A percentile compares a stretch with the other conserved stretches of the same genome.
phyloP scores from a whole-genome alignment of 2,329 filamentous ascomycete species.

The Epichloe sylvatica region DNA sequence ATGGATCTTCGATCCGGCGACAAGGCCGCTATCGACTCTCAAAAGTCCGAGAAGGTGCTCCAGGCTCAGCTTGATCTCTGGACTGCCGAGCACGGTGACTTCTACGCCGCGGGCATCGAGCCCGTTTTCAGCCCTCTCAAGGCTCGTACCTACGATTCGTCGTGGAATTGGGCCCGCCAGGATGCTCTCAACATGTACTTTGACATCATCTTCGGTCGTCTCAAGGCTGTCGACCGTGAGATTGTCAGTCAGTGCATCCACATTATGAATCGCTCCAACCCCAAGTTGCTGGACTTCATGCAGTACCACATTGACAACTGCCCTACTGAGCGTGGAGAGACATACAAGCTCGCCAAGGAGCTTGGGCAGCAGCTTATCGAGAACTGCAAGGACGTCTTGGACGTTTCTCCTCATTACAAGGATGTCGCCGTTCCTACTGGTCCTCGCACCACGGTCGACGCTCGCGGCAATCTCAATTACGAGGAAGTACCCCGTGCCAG shows the following conservation, averaged over 20 bases:
- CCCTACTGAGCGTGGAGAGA: constrained; percentile 90
- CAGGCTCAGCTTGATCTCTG: constrained; percentile 91
- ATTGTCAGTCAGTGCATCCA: constrained; percentile 98
- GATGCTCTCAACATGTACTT: constrained; percentile 98
- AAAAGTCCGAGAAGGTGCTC: constrained; percentile 74
- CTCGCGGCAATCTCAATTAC: constrained; percentile 84
- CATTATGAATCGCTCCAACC: constrained; percentile 98
- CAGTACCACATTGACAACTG: constrained; percentile 99
- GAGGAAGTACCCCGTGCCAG: constrained; percentile 74
- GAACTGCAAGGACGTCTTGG: constrained; percentile 88
- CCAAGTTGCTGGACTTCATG: constrained; percentile 93
- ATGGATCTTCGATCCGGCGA: constrained; percentile 94
- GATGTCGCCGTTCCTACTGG: constrained; percentile 87
- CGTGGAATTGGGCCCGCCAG: constrained; percentile 98
- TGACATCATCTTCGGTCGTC: constrained; percentile 93
- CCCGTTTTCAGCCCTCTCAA: constrained; percentile 89
- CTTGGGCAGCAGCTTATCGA: constrained; percentile 87
- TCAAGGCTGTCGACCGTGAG: constrained; percentile 87
- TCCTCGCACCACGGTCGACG: constrained; percentile 82
- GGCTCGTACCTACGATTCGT: constrained; percentile 91
- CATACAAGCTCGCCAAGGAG: constrained; percentile 93
- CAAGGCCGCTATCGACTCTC: constrained; percentile 74
- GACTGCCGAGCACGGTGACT: constrained; percentile 89
- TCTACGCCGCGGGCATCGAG: constrained; percentile 89
- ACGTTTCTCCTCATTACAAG: constrained; percentile 80